phyloP scores from a whole-genome alignment of 2,329 filamentous ascomycete genomes.

The Botrytis paeoniae region DNA sequence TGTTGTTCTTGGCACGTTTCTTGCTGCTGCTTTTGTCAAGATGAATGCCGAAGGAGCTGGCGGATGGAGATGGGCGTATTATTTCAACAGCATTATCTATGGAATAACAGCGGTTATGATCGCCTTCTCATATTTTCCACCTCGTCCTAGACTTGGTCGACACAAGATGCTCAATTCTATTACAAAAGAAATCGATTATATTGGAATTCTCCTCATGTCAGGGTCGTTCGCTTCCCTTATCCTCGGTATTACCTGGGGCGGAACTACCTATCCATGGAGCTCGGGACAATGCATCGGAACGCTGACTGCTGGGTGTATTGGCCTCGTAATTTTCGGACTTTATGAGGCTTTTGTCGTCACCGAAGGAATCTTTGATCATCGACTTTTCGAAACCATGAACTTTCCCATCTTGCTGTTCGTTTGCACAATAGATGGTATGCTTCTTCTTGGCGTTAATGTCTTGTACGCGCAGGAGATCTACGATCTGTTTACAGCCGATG shows the following conservation, averaged over 20 bases:
- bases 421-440: constrained; percentile 27
- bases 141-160: constrained; percentile 22
- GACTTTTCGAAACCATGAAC: constrained; percentile 26
- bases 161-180: constrained; percentile 22
- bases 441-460: constrained; percentile 27
- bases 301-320: constrained; percentile 46
- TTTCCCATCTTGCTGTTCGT: constrained; percentile 28
- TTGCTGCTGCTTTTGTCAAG: constrained; percentile 24
- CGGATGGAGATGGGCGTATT: constrained; percentile 28
- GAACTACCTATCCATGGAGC: constrained; percentile 53
- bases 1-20: constrained; percentile 25
- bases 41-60: constrained; percentile 23
- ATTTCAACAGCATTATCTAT: constrained; percentile 27
- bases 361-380: constrained; percentile 28
- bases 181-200: constrained; percentile 23
- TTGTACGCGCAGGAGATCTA: constrained; percentile 26
- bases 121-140: constrained; percentile 25
- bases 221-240: constrained; percentile 23
- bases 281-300: constrained; percentile 52
- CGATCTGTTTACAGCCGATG: constrained; percentile 24
- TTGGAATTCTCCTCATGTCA: constrained; percentile 24
- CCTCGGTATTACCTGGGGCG: constrained; percentile 53
- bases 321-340: constrained; percentile 25
- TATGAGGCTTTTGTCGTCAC: constrained; percentile 28
- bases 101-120: constrained; percentile 22